Conservation (phyloP, 2,329 filamentous ascomycete genomes). For the Gyromitra esculenta region DNA sequence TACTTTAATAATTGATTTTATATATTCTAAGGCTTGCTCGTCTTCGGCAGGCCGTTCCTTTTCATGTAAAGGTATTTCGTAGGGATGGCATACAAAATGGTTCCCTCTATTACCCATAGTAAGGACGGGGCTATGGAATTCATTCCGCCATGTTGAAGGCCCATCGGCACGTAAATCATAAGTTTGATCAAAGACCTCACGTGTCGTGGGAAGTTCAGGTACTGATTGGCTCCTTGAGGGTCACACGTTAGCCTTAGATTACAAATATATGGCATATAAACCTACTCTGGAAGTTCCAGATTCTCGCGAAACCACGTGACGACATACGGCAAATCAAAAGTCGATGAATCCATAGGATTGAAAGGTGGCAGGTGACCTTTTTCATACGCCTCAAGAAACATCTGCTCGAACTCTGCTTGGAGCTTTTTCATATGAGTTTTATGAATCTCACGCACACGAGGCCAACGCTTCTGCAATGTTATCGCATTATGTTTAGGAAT, state of each 20-base stretch:
- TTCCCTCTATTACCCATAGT: constrained; percentile 55
- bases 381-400: constrained; percentile 74
- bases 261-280: not conserved
- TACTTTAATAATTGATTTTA: constrained; percentile 55
- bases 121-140: constrained; percentile 53
- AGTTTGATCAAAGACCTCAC: constrained; percentile 51
- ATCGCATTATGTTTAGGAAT: constrained; percentile 67
- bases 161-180: constrained; percentile 52
- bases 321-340: constrained; percentile 74
- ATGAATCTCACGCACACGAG: constrained; percentile 65
- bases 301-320: constrained; percentile 73
- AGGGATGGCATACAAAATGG: constrained; percentile 54
- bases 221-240: constrained; percentile 50
- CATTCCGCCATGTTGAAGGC: constrained; percentile 51
- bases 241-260: constrained; percentile 21
- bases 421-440: constrained; percentile 68
- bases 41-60: constrained; percentile 47
- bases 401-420: constrained; percentile 71
- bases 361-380: constrained; percentile 69
- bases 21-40: constrained; percentile 50
- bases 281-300: constrained; percentile 55
- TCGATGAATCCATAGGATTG: constrained; percentile 70
- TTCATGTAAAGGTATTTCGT: constrained; percentile 51
- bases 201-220: constrained; percentile 49
- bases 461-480: constrained; percentile 69